These are phyloP conservation scores for Tolypocladium ovalisporum DNA, from an alignment of 2,329 filamentous ascomycete genomes.

Conservation along the genomic window DNA sequence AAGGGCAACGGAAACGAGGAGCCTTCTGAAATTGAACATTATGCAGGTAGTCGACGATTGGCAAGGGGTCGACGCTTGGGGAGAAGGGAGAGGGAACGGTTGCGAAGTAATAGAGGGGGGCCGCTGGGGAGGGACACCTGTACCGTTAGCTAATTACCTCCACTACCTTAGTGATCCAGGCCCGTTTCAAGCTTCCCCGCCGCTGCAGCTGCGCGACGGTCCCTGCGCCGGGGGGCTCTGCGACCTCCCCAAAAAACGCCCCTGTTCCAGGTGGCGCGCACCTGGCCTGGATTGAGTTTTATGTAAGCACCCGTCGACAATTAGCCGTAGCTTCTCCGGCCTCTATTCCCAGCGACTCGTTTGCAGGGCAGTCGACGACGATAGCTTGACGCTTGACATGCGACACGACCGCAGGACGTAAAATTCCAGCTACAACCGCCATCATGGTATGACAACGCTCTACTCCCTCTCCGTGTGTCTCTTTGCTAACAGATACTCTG, in stretches of 20 bases:
- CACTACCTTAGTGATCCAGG: not conserved
- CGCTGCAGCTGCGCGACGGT: not conserved
- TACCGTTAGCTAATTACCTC: slow-evolving; percentile 1
- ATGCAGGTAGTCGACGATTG: slow-evolving; percentile 19
- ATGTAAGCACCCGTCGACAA: not conserved
- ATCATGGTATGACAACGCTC: slow-evolving; percentile 7
- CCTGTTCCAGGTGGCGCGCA: not conserved
- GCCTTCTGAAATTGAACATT: slow-evolving; percentile 67
- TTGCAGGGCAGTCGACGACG: not conserved
- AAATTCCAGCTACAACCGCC: not conserved
- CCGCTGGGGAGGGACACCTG: slow-evolving; percentile 8
- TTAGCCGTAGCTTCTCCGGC: slow-evolving; percentile 18
- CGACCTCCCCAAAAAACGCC: not conserved
- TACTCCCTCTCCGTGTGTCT: too few relatives aligned
- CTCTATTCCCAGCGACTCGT: not conserved
- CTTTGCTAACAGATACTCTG: not conserved
- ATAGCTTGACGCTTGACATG: not conserved
- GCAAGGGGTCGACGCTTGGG: not conserved
- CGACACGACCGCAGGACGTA: not conserved
- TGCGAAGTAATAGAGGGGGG: not conserved
- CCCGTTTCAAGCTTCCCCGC: slow-evolving; percentile 10
- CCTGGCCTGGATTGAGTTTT: not conserved
- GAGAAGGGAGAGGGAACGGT: not conserved
- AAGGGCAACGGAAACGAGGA: slow-evolving; percentile 62
- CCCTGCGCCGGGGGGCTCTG: not conserved